Evolutionary conservation across 192 early-diverging fungal species (phyloP), one percentile per base, ranked within the genome.

Genomic region (Coemansia sp.): DNA sequence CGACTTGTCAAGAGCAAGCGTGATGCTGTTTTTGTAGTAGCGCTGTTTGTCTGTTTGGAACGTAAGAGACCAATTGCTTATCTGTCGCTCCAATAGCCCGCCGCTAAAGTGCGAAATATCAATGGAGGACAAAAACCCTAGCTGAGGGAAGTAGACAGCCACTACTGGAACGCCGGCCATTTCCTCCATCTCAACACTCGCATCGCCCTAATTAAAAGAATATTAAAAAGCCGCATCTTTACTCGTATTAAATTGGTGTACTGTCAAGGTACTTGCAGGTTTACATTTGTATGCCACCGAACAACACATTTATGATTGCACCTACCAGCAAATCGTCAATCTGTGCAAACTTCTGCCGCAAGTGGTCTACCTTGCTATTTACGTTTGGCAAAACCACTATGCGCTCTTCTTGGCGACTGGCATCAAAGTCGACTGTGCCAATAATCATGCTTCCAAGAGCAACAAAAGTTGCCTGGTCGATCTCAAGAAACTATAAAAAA

Each of bases 1-100:
- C 13, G 74, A 73, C 36, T 83, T 72, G 50, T 97, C 94, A 11
- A 97, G 65, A 57, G 54, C 66, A 4, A 50, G 37, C 2, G 71
- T 73, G 3, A 73, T 52, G 3, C 33, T 37, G 27, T 73, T 73
- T 33, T 67, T 73, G 42, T 62, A 73, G 25, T 73, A 73, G 9
- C 53, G 53, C 23, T 73, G 71, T 36, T 57, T 58, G 43, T 73
- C 71, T 4, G 71, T 67, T 23, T 73, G 71, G 35, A 73, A 73
- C 64, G 58, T 61, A 13, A 67, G 13, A 14, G 30, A 36, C 71
- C 71, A 73, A 3, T 29, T 46, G 5, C 43, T 28, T 1, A 56
- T 35, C 3, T 38, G 13, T 9, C 33, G 46, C 25, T 17, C 9
- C n/a, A 29, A 5, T n/a, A 15, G 41, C 9, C 33, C 9, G 41